Evolutionary conservation across 1,284 basidiomycete genomes (phyloP), one percentile per base, ranked within the genome.

Genomic region (Agroathelia rolfsii): DNA sequence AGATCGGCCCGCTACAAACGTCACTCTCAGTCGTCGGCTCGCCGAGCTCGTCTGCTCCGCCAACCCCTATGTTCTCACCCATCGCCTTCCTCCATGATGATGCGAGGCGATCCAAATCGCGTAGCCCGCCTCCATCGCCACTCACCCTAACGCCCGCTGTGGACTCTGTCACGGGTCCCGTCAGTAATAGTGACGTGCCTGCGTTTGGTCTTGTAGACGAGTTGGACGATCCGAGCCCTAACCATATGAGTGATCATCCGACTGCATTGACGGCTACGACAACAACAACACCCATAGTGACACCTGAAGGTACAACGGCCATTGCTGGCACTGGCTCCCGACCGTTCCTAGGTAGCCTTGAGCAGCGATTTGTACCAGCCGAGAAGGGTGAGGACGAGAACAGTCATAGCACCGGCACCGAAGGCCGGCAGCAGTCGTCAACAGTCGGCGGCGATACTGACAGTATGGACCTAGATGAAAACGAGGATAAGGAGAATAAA

Each of bases 61-160:
- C 69, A 23, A 87, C 84, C 9, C 84, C 85, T 3, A 61, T 87
- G 34, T 88, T 87, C 58, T 84, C 80, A 2, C 84, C 85, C 2
- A 85, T 88, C 41, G 73, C 84, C 4, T 88, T 88, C 65, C 58
- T 85, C 15, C 80, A 85, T 46, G 72, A 75, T 36, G 82, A 83
- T 51, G 79, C 76, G 13, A 67, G 82, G 38, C 69, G 76, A 32
- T 82, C 79, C 13, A 75, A 70, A 48, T 81, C 80, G 24, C 74
- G 66, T 32, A 84, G 78, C 45, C 81, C 82, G 8, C 78, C 78
- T 18, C 76, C 79, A 21, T 82, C 79, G 15, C 82, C 80, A 10
- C 56, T 84, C 14, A 56, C 65, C 14, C 61, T 83, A 17, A 59
- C 60, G 6, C n/a, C n/a, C n/a, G 49, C 62, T 21, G 50, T 52